Evolutionary conservation across 2,329 filamentous ascomycete species (phyloP), one percentile per base, ranked within the genome.

Genomic region (Bipolaris zeicola): DNA sequence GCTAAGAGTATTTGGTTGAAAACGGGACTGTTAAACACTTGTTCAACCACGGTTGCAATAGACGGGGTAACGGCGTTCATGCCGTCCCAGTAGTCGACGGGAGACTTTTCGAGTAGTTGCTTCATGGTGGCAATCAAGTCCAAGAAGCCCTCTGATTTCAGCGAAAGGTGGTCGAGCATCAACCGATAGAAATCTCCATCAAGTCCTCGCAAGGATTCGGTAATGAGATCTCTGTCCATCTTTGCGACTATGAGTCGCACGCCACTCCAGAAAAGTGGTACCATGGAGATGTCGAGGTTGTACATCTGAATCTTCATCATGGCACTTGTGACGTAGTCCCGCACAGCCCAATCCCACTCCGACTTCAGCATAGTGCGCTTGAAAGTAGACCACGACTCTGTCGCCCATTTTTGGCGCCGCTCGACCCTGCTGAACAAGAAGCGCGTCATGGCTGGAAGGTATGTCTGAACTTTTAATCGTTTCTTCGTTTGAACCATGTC

Each of bases 261-360:
- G 0, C 89, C 92, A 65, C 85, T 82, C 94, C 94, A 98, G 66
- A 96, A 92, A 28, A 84, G 82, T 62, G 88, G 83, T 3, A 96
- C 84, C 47, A 84, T 79, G 50, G 78, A 72, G 41, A 78, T 63
- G 61, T 82, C 81, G 14, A 80, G 74, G 20, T 83, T 83, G 52
- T 80, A 82, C 57, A 82, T 79, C 46, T 85, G 83, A 1, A 89
- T 86, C 26, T 83, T 81, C 47, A 83, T 79, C 57, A 96, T 86
- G 6, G 87, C 87, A 52, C 83, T 80, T 36, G 87, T 79, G 16
- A 98, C 80, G 33, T 88, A 87, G 58, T 90, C 88, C 61, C 88
- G 87, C 38, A 97, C 87, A 10, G 91, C 90, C 89, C 90, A 96
- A 41, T 96, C 90, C 71, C 96, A 98, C 62, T 95, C 90, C 34